Base-by-base conservation (phyloP, 306 rosid species). In the Medicago arabica region DNA sequence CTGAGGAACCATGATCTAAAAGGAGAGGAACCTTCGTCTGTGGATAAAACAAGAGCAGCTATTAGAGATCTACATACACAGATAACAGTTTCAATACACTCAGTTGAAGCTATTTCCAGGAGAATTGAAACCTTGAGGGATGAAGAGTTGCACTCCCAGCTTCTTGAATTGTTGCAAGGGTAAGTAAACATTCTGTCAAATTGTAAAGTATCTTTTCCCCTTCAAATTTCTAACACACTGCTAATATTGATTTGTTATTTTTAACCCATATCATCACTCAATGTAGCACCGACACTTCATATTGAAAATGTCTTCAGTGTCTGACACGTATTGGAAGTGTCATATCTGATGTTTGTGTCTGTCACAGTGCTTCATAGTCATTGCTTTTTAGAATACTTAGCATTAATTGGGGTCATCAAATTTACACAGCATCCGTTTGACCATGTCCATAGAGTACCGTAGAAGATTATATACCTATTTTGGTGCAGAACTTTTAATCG, bases 91-190 rank as follows among this genome's bases (percentile, higher is more conserved):
- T 95, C 99, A 63, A 90, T 92, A 77, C 99, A 90, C 82, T 86
- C 97, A 4, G 86, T 92, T 66, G 99, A 90, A 85, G 89, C 91
- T 78, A 88, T 90, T 82, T 89, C 97, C 3, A 72, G 67, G 74
- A 86, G 97, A 86, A 92, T 95, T 38, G 97, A 95, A 81, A 87
- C 96, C 73, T 64, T 95, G 43, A 81, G 97, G 78, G 99, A 95
- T 46, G 89, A 90, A 80, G 99, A 95, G 74, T 81, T 95, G 88
- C 97, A 89, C 81, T 97, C 92, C 82, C 99, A 95, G 79, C 93
- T 95, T 79, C 85, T 86, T 73, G 89, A 87, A 65, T 68, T 95
- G 82, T 78, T 88, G 74, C 86, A 84, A 84, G 97, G 92, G 99
- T 95, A 59, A 4, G 77, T 46, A 74, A 46, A 80, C 70, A 47